A percentile compares a stretch with the other conserved stretches of the same genome.
Evolutionary conservation across 108 stramenopile species (phyloP).

Genomic region (Skeletonema marinoi): DNA sequence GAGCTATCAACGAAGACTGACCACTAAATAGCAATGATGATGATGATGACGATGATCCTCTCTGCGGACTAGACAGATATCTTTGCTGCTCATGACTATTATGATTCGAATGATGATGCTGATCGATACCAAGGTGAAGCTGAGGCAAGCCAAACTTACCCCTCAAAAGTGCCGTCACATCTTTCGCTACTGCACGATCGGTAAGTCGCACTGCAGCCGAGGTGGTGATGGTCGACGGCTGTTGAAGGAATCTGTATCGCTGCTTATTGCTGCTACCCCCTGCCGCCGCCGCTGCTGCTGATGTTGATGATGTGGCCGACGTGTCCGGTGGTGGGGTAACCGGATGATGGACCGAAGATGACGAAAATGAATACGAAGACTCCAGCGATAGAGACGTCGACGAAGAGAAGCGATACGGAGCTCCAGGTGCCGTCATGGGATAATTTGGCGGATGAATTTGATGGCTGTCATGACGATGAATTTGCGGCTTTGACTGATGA

Average conservation of each 20-base stretch:
- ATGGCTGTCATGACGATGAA: slow-evolving; percentile 41
- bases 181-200: slow-evolving; percentile 38
- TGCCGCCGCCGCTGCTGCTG: not conserved
- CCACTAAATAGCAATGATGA: not conserved
- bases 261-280: not conserved
- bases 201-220: slow-evolving; percentile 49
- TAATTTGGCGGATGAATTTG: slow-evolving; percentile 39
- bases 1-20: not conserved
- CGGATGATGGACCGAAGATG: slow-evolving; percentile 16
- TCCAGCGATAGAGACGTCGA: slow-evolving; percentile 25
- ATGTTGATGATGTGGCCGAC: not conserved
- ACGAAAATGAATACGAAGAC: slow-evolving; percentile 27
- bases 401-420: slow-evolving; percentile 26
- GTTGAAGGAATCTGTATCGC: not conserved
- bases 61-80: not conserved
- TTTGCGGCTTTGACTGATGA: not conserved
- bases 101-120: not conserved
- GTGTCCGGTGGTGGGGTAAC: not conserved
- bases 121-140: not conserved
- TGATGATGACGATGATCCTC: not conserved
- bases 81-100: not conserved
- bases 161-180: slow-evolving; percentile 47
- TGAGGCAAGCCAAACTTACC: slow-evolving; percentile 51
- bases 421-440: slow-evolving; percentile 28
- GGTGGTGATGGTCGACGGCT: slow-evolving; percentile 24